Conservation (phyloP, 768 basidiomycete species). For the Tulasnella sp. region DNA sequence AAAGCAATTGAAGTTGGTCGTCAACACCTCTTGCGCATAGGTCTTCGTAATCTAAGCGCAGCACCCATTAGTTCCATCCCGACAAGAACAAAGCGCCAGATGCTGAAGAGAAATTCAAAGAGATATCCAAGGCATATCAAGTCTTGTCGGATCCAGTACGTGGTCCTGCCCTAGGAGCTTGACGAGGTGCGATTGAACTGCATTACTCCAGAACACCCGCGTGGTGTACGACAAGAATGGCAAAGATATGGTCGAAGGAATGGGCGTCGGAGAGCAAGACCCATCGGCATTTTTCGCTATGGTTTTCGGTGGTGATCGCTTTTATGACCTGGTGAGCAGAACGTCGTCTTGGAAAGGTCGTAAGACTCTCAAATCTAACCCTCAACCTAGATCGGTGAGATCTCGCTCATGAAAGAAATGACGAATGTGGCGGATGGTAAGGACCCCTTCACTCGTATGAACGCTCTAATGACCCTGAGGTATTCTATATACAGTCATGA, state of each 20-base stretch:
- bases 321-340: conserved; percentile 71
- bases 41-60: neutral
- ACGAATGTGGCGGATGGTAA: conserved; percentile 56
- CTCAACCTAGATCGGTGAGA: conserved; percentile 78
- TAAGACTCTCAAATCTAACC: conserved; percentile 7
- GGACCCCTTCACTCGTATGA: neutral
- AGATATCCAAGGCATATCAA: conserved; percentile 98
- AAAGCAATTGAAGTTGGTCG: conserved; percentile 78
- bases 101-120: conserved; percentile 94
- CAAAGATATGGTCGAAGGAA: conserved; percentile 81
- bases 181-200: neutral
- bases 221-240: conserved; percentile 94
- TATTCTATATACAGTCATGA: conserved; percentile 45
- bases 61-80: conserved; percentile 65
- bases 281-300: conserved; percentile 91
- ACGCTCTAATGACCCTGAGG: neutral
- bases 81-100: conserved; percentile 92
- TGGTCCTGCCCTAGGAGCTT: conserved; percentile 4
- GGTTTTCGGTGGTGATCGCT: conserved; percentile 92
- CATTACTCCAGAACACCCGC: conserved; percentile 56
- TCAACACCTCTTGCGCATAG: neutral
- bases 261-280: conserved; percentile 73
- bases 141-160: conserved; percentile 76
- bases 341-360: neutral
- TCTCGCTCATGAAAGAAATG: conserved; percentile 92